These are phyloP conservation scores for Metschnikowia bowlesiae DNA, from an alignment of 805 yeast genomes.

Conservation along the genomic window DNA sequence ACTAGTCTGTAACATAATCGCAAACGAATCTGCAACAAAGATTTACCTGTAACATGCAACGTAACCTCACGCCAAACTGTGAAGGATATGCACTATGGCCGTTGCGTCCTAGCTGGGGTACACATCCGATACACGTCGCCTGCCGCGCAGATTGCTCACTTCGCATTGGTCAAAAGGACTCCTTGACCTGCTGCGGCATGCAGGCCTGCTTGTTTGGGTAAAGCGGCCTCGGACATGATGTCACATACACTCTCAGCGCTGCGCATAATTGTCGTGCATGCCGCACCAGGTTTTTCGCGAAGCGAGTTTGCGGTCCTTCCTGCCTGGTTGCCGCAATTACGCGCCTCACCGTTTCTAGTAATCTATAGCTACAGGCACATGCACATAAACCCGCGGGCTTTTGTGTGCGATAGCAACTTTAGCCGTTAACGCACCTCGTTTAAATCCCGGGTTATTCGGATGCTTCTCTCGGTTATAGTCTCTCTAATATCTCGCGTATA, in stretches of 20 bases:
- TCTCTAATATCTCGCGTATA: conserved; percentile 1
- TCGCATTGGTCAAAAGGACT: not conserved
- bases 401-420: not conserved
- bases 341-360: not conserved
- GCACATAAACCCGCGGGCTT: not conserved
- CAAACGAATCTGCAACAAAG: no score
- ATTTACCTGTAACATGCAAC: not conserved
- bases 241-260: not conserved
- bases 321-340: not conserved
- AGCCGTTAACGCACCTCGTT: not conserved
- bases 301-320: not conserved
- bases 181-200: not conserved
- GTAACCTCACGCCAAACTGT: no score
- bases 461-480: conserved; percentile 1
- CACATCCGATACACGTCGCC: not conserved
- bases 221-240: not conserved
- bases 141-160: not conserved
- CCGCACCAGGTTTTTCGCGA: not conserved
- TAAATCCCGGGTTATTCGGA: not conserved
- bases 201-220: not conserved
- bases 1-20: no score
- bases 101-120: not conserved
- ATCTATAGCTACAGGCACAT: no score
- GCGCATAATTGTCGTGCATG: not conserved
- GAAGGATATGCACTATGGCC: no score